Evolutionary conservation across 2,329 filamentous ascomycete species (phyloP).

Genomic region (Chaetomium sp.): DNA sequence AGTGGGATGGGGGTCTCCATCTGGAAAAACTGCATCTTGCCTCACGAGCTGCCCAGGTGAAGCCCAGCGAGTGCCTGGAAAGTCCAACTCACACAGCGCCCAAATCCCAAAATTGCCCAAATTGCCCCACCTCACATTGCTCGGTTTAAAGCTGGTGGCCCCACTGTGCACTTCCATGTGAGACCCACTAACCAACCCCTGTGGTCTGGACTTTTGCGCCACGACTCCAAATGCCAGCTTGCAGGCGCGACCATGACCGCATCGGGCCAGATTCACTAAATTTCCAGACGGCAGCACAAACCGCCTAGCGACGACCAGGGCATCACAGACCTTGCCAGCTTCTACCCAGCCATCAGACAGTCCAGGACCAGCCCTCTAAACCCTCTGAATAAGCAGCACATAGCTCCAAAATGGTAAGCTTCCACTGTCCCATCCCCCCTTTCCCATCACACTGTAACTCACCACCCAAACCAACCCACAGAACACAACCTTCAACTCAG

Average conservation of each 20-base stretch:
- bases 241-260: constrained; percentile 15
- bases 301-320: not conserved
- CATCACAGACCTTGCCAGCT: too few species aligned
- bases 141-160: not conserved
- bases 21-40: too few species aligned
- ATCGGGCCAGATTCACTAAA: not conserved
- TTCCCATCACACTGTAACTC: not conserved
- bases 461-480: constrained; percentile 41
- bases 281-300: not conserved
- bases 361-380: not conserved
- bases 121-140: too few species aligned
- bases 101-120: too few species aligned
- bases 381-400: not conserved
- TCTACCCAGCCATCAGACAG: too few species aligned
- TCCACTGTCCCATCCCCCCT: not conserved
- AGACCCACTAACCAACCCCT: not conserved
- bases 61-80: too few species aligned
- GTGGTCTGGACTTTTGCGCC: constrained; percentile 1
- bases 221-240: constrained; percentile 23
- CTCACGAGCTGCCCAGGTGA: too few species aligned
- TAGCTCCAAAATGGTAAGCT: not conserved
- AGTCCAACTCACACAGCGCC: too few species aligned
- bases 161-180: not conserved
- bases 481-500: constrained; percentile 86
- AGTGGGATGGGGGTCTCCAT: too few species aligned